Conservation (phyloP, 2,329 filamentous ascomycete species). For the Aschersonia sp. region DNA sequence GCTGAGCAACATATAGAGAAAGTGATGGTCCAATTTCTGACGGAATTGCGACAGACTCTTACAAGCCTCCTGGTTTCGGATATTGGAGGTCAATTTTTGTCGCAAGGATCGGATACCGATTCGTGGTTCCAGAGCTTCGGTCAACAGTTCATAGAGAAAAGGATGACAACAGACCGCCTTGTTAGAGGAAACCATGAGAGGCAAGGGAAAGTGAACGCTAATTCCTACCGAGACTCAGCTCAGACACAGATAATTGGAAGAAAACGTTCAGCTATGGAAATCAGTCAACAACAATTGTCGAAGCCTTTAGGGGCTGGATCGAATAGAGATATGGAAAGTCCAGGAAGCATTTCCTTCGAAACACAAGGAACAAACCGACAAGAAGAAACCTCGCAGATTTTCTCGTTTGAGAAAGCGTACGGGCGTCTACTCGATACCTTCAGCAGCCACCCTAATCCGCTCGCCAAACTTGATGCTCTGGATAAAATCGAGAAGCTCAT, state of each 20-base stretch:
- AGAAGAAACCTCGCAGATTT: conserved; percentile 32
- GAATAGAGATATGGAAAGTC: too few species aligned
- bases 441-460: conserved; percentile 77
- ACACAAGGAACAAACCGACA: not conserved
- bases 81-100: conserved; percentile 72
- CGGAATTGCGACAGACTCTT: conserved; percentile 63
- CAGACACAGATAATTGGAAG: conserved; percentile 44
- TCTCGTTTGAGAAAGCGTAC: conserved; percentile 73
- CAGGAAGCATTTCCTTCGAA: too few species aligned
- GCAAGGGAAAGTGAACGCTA: conserved; percentile 25
- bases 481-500: conserved; percentile 76
- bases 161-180: conserved; percentile 37
- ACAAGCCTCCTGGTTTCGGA: conserved; percentile 82
- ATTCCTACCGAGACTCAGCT: conserved; percentile 8
- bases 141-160: conserved; percentile 49
- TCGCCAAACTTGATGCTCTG: conserved; percentile 69
- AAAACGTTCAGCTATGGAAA: conserved; percentile 47
- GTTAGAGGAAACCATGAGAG: conserved; percentile 21
- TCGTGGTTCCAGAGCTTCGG: conserved; percentile 64
- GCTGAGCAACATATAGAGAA: conserved; percentile 46
- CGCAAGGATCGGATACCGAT: conserved; percentile 86
- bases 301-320: not conserved
- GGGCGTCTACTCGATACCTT: conserved; percentile 71
- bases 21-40: conserved; percentile 66
- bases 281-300: conserved; percentile 1